Base-by-base conservation (phyloP, 1,139 yeast genomes). In the Scheffersomyces segobiensis region DNA sequence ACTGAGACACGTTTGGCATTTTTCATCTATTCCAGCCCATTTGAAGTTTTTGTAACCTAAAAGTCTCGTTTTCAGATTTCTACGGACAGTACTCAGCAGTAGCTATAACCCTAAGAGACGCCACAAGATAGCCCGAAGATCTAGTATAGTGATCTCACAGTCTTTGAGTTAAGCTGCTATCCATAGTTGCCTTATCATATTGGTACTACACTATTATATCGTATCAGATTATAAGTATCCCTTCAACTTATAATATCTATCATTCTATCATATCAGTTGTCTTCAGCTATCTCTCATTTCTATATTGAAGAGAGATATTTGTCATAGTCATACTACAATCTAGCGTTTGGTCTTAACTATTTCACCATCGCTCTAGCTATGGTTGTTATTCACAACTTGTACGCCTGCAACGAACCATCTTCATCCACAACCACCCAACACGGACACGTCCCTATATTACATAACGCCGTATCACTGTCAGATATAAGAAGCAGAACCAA, bases 391-490 rank as follows among this genome's bases (percentile, higher is more conserved):
- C 42, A 32, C 42, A 32, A 32, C 5, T 32, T 32, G 42, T 32
- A 32, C 12, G 12, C 50, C 7, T 48, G 20, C 50, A 55, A 51
- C 22, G 56, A 54, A 18, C 46, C 21, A 19, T 22, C 55, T 20
- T 49, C 58, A 20, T 46, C 55, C 51, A 46, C 26, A 20, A 52
- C 54, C 24, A 22, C 22, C 20, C 42, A 48, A 12, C 32, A 20
- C 39, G 20, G 18, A 20, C 18, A 53, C 26, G 10, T 18, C 24
- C 26, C 42, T 22, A 42, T 18, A 24, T 56, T 59, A 42, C 55
- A 60, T 46, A 59, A 55, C 50, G 48, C 60, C 48, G 52, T 53
- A 49, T 59, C 61, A 17, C 52, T 55, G 10, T 57, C 60, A 50
- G 50, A 48, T 24, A 48, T 48, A 48, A 21, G 50, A 48, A 20